These are phyloP conservation scores for Picochlorum sp. DNA, from an alignment of 139 green algal genomes.

Conservation along the genomic window DNA sequence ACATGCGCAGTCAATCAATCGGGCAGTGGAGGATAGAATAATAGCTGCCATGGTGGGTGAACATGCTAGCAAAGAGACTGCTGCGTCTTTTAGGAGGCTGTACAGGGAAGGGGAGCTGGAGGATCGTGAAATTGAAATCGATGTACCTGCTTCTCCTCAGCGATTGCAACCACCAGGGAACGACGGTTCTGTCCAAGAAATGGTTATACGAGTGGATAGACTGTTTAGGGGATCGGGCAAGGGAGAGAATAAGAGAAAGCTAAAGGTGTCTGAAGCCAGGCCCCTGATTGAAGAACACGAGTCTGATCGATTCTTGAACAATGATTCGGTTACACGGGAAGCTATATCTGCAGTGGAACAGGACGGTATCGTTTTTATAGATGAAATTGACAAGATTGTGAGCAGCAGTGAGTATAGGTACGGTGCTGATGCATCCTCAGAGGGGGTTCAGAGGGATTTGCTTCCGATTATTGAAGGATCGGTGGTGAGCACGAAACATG, in stretches of 20 bases:
- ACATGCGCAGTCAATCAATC: slow-evolving; percentile 23
- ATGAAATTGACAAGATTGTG: slow-evolving; percentile 98
- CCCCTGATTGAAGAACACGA: slow-evolving; percentile 67
- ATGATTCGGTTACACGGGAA: slow-evolving; percentile 56
- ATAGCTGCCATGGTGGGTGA: slow-evolving; percentile 38
- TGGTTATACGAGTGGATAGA: slow-evolving; percentile 43
- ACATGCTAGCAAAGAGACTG: slow-evolving; percentile 3
- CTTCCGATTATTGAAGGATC: slow-evolving; percentile 93
- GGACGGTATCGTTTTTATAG: slow-evolving; percentile 92
- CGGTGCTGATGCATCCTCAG: slow-evolving; percentile 37
- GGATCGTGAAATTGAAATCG: slow-evolving; percentile 48
- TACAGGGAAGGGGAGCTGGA: slow-evolving; percentile 56
- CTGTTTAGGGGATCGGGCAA: slow-evolving; percentile 12
- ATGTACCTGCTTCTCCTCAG: slow-evolving; percentile 30
- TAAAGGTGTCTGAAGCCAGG: slow-evolving; percentile 55
- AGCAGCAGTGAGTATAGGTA: slow-evolving; percentile 43
- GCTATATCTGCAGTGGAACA: slow-evolving; percentile 54
- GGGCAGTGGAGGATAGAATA: slow-evolving; percentile 51
- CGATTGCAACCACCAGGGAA: not conserved
- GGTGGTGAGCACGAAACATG: slow-evolving; percentile 73
- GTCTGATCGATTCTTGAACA: slow-evolving; percentile 61
- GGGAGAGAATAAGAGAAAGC: slow-evolving; percentile 19
- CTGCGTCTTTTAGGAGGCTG: slow-evolving; percentile 31
- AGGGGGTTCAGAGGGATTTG: slow-evolving; percentile 91
- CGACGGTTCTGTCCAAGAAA: slow-evolving; percentile 16